Percentiles rank a stretch among this genome's conserved stretches.
Conservation (phyloP, 768 basidiomycete genomes). For the Mycena venus region DNA sequence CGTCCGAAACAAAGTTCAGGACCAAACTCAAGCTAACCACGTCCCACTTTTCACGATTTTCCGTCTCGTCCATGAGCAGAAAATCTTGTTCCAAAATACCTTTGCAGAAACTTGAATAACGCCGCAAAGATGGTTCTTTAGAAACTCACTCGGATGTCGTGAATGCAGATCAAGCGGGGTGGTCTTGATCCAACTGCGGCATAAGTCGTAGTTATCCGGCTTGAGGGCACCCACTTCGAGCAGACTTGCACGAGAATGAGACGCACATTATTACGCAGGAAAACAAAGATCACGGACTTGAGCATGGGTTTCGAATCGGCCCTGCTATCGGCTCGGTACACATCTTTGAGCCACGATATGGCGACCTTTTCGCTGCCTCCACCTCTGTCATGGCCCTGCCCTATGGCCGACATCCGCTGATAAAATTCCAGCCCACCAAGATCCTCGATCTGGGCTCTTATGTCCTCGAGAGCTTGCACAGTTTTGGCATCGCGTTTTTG, state of each 20-base stretch:
- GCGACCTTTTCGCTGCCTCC: slow-evolving; percentile 90
- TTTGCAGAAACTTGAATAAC: not conserved
- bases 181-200: slow-evolving; percentile 77
- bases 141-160: slow-evolving; percentile 68
- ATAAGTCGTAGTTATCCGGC: slow-evolving; percentile 83
- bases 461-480: slow-evolving; percentile 56
- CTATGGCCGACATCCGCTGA: slow-evolving; percentile 85
- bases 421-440: slow-evolving; percentile 88
- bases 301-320: slow-evolving; percentile 41
- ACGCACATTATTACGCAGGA: not conserved
- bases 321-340: slow-evolving; percentile 43
- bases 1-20: slow-evolving; percentile 87
- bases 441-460: slow-evolving; percentile 72
- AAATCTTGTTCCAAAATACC: slow-evolving; percentile 91
- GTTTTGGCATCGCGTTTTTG: slow-evolving; percentile 35
- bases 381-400: slow-evolving; percentile 85
- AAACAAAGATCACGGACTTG: slow-evolving; percentile 47
- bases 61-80: slow-evolving; percentile 66
- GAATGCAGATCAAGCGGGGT: slow-evolving; percentile 89
- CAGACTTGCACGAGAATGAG: slow-evolving; percentile 60
- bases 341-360: slow-evolving; percentile 79
- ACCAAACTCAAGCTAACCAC: slow-evolving; percentile 89
- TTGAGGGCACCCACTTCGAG: slow-evolving; percentile 92
- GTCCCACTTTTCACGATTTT: slow-evolving; percentile 76
- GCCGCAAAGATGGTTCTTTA: no score